Conservation (phyloP, 2,329 filamentous ascomycete genomes). For the Alternaria hordeiaustralica region DNA sequence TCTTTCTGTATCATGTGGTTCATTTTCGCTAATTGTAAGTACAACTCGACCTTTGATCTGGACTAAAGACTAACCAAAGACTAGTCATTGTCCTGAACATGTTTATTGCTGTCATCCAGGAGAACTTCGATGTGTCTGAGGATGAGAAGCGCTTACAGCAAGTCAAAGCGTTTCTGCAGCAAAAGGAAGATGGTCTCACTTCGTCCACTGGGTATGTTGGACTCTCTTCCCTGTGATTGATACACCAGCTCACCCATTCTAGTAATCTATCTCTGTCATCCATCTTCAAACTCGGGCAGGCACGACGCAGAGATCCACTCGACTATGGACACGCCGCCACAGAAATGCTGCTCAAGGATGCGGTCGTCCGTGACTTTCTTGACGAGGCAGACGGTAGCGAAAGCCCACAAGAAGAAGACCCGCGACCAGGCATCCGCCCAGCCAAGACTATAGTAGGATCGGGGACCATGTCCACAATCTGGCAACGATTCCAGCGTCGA, state of each 20-base stretch:
- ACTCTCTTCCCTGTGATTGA: neutral
- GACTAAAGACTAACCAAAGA: constrained; percentile 12
- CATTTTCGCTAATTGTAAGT: constrained; percentile 78
- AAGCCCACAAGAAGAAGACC: constrained; percentile 36
- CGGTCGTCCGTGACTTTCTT: constrained; percentile 91
- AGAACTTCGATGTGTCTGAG: constrained; percentile 98
- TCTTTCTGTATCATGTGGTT: constrained; percentile 95
- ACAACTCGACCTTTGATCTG: neutral
- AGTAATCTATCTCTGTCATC: constrained; percentile 74
- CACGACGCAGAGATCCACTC: constrained; percentile 76
- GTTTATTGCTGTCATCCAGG: constrained; percentile 99
- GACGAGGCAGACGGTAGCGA: constrained; percentile 67
- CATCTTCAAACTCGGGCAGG: constrained; percentile 68
- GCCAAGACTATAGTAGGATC: constrained; percentile 58
- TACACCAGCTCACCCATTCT: neutral
- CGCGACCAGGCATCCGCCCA: constrained; percentile 45
- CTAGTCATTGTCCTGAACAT: constrained; percentile 90
- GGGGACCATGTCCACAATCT: constrained; percentile 66
- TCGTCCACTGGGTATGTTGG: constrained; percentile 61
- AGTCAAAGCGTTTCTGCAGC: constrained; percentile 90
- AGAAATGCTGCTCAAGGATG: constrained; percentile 96
- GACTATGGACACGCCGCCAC: constrained; percentile 91
- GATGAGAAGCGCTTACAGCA: constrained; percentile 97
- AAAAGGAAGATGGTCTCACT: constrained; percentile 78
- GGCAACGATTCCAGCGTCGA: constrained; percentile 64